Percentiles rank a stretch among this genome's conserved stretches.
These are phyloP conservation scores for Paramecium sonneborni DNA, from an alignment of 73 alveolate species.

Conservation along the genomic window DNA sequence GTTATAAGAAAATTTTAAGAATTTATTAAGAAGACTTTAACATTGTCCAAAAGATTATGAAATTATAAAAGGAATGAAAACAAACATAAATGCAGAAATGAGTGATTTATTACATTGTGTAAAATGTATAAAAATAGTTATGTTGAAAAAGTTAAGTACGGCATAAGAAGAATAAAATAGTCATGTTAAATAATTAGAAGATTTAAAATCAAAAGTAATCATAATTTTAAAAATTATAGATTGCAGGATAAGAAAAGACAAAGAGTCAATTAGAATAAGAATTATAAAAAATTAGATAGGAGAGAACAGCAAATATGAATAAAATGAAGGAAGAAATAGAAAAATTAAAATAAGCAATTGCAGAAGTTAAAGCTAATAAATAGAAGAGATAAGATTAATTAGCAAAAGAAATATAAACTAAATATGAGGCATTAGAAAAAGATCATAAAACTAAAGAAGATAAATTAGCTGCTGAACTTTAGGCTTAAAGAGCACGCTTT, in stretches of 20 bases:
- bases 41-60: slow-evolving; percentile 38
- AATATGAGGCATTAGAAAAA: slow-evolving; percentile 21
- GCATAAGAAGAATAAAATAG: slow-evolving; percentile 52
- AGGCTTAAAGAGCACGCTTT: background rate
- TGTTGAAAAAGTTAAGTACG: slow-evolving; percentile 51
- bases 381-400: background rate
- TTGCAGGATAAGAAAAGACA: background rate
- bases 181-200: slow-evolving; percentile 40
- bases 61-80: slow-evolving; percentile 32
- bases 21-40: slow-evolving; percentile 25
- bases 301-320: background rate
- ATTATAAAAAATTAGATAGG: background rate
- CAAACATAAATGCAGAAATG: slow-evolving; percentile 51
- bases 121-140: slow-evolving; percentile 42
- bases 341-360: slow-evolving; percentile 38
- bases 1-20: slow-evolving; percentile 49
- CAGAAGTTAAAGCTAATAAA: slow-evolving; percentile 51
- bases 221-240: background rate
- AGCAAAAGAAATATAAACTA: background rate
- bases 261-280: slow-evolving; percentile 18
- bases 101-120: slow-evolving; percentile 61
- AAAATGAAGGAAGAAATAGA: slow-evolving; percentile 57
- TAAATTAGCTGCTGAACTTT: slow-evolving; percentile 6
- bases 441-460: slow-evolving; percentile 57
- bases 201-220: slow-evolving; percentile 34